These are phyloP conservation scores for Waltergamsia citrina DNA, from an alignment of 2,329 filamentous ascomycete genomes.

Conservation along the genomic window DNA sequence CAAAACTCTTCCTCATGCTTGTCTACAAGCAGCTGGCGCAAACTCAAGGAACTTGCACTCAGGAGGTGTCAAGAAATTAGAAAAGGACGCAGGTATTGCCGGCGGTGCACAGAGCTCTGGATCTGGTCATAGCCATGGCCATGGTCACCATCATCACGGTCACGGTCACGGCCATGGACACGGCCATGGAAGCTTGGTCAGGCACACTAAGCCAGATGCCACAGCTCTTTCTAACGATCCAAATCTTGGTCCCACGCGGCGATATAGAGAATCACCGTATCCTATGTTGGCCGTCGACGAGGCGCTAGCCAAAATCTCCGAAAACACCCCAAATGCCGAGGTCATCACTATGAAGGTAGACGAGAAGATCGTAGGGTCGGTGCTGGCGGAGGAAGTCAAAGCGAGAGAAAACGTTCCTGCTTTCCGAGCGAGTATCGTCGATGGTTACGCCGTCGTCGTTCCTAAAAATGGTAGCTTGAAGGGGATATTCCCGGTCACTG, in stretches of 20 bases:
- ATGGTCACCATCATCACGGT: conserved; percentile 37
- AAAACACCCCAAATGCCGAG: conserved; percentile 59
- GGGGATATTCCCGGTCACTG: conserved; percentile 77
- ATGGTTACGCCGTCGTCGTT: conserved; percentile 83
- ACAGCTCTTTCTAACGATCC: conserved; percentile 51
- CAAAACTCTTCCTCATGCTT: conserved; percentile 92
- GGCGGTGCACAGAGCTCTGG: conserved; percentile 36
- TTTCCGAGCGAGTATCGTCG: conserved; percentile 91
- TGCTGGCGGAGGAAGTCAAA: conserved; percentile 74
- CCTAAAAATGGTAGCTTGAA: conserved; percentile 54
- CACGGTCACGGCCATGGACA: conserved; percentile 49
- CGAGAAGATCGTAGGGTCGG: conserved; percentile 58
- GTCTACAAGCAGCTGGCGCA: conserved; percentile 73
- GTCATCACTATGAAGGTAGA: conserved; percentile 52
- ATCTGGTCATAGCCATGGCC: conserved; percentile 46
- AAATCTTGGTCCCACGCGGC: conserved; percentile 50
- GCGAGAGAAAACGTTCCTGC: conserved; percentile 81
- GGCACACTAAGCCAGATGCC: conserved; percentile 61
- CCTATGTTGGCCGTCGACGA: conserved; percentile 84
- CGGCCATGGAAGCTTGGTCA: conserved; percentile 54
- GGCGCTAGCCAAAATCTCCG: conserved; percentile 62
- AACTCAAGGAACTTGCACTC: conserved; percentile 73
- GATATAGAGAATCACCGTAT: conserved; percentile 81
- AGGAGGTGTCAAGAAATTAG: conserved; percentile 75
- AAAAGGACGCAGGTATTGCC: conserved; percentile 65